Evolutionary conservation across 2,329 filamentous ascomycete species (phyloP).

Genomic region (Zasmidium cellare): DNA sequence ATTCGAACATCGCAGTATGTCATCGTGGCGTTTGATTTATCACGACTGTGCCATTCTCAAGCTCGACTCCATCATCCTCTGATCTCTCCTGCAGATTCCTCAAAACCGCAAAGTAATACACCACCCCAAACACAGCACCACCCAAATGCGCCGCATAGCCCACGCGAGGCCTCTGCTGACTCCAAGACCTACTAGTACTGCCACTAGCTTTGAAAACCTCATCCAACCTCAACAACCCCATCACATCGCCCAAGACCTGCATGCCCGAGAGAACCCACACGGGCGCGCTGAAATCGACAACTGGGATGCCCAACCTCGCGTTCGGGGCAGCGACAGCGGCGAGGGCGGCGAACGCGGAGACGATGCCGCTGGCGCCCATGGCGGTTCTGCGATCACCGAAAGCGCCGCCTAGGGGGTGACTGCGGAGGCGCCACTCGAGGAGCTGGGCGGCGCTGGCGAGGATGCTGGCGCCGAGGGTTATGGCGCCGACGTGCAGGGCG

Average conservation of each 20-base stretch:
- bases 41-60: too few species aligned
- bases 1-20: too few species aligned
- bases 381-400: neutral
- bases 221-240: slow-evolving; percentile 1
- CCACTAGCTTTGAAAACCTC: neutral
- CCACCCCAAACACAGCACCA: slow-evolving; percentile 8
- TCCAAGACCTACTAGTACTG: neutral
- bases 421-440: neutral
- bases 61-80: neutral
- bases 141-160: slow-evolving; percentile 12
- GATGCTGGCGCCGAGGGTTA: slow-evolving; percentile 11
- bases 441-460: neutral
- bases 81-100: neutral
- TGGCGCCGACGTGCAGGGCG: slow-evolving; percentile 4
- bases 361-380: slow-evolving; percentile 6
- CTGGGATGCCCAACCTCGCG: neutral
- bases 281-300: neutral
- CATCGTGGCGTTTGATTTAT: too few species aligned
- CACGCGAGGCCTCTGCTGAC: neutral
- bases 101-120: slow-evolving; percentile 10
- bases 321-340: neutral
- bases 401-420: neutral
- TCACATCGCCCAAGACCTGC: neutral
- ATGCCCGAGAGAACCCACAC: neutral
- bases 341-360: neutral